A percentile compares a stretch with the other conserved stretches of the same genome.
phyloP scores from a whole-genome alignment of 148 eudicot species.

The Rhododendron griersonianum region DNA sequence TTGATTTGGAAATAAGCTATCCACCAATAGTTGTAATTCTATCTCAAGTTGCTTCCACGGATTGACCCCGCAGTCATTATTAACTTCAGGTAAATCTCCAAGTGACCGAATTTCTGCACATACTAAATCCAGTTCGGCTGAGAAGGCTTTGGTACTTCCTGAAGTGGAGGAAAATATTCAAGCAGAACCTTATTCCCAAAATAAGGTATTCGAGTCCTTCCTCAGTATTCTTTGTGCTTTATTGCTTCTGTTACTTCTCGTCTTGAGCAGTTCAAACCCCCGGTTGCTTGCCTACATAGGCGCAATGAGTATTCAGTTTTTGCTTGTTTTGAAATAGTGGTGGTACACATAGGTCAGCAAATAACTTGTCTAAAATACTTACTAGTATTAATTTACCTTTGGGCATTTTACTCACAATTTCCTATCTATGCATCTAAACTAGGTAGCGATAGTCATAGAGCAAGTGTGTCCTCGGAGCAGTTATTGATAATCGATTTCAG shows the following conservation, averaged over 20 bases:
- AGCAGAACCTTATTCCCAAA: constrained; percentile 21
- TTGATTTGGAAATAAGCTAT: not conserved
- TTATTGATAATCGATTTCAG: not conserved
- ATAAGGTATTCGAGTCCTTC: constrained; percentile 33
- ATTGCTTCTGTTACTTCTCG: not conserved
- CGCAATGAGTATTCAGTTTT: not conserved
- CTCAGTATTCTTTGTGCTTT: not conserved
- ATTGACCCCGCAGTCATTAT: not conserved
- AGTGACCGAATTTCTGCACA: constrained; percentile 1
- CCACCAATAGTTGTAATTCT: not conserved
- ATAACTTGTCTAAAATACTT: not conserved
- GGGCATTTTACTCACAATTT: constrained; percentile 20
- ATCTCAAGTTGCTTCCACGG: not conserved
- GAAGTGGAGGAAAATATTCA: constrained; percentile 29
- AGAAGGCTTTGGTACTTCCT: constrained; percentile 22
- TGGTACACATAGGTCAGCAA: not conserved
- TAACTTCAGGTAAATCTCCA: constrained; percentile 17
- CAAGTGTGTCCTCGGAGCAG: constrained; percentile 14
- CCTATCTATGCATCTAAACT: constrained; percentile 15
- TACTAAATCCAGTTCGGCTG: constrained; percentile 11
- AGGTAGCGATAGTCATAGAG: constrained; percentile 35
- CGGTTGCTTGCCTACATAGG: not conserved
- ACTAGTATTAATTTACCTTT: not conserved
- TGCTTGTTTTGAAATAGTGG: not conserved
- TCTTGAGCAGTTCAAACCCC: not conserved